Evolutionary conservation across 768 basidiomycete genomes (phyloP), one percentile per base, ranked within the genome.

Genomic region (Leucocoprinus birnbaumii): DNA sequence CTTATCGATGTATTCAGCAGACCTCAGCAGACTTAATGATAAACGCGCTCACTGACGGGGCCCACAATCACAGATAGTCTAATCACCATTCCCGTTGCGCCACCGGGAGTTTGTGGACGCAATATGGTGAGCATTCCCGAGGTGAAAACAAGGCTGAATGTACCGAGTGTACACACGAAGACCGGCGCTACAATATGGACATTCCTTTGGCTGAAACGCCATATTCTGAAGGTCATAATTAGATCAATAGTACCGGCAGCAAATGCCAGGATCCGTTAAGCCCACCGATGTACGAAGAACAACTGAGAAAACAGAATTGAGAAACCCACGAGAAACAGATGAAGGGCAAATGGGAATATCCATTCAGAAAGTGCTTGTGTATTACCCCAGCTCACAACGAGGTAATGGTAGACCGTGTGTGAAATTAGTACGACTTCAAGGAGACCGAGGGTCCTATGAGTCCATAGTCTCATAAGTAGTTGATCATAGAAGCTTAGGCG

Each of bases 381-480:
- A 40, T 62, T 48, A 10, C 61, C 63, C 56, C 61, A 63, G 41
- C 50, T 55, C 37, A 34, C n/a, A 45, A 65, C 51, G 42, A 65
- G 63, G 42, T 63, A 65, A 43, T 61, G 51, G 35, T 65, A 65
- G 16, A 40, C 37, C 3, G 62, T 25, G 35, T 65, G 53, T 25
- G 55, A 56, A 26, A 65, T 61, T 13, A 63, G 47, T 2, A 56
- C 19, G 10, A 63, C 55, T 26, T 65, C 61, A 8, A 25, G 46
- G 27, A 60, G 21, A 51, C 61, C 62, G 4, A 65, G 50, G 22
- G 52, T 51, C 62, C 63, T 64, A n/a, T n/a, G n/a, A n/a, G 48
- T 19, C 11, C 31, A 31, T 21, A 5, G 1, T 16, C 31, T 14
- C 5, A 3, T 45, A 16, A 13, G n/a, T 6, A n/a, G 9, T 18